A percentile compares a stretch with the other conserved stretches of the same genome.
phyloP scores from a whole-genome alignment of 2,329 filamentous ascomycete genomes.

The Dissoconium aciculare region DNA sequence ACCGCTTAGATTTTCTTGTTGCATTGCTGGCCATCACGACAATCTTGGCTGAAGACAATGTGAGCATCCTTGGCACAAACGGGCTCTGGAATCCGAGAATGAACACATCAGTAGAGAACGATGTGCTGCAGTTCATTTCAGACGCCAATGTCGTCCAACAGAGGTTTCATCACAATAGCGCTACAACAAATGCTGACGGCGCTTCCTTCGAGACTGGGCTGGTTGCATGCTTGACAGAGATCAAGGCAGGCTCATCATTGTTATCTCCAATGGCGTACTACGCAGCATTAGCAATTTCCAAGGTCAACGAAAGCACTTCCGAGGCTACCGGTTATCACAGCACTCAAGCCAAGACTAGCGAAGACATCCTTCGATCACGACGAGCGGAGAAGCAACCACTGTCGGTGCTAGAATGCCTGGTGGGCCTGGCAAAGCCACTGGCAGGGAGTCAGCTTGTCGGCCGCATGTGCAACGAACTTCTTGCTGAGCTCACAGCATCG shows the following conservation, averaged over 20 bases:
- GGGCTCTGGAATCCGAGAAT: conserved; percentile 32
- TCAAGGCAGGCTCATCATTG: neutral
- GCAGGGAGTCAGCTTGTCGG: conserved; percentile 33
- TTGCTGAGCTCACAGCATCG: conserved; percentile 43
- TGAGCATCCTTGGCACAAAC: conserved; percentile 42
- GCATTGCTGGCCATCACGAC: conserved; percentile 38
- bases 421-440: conserved; percentile 35
- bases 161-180: no score
- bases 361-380: conserved; percentile 21
- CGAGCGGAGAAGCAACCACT: conserved; percentile 30
- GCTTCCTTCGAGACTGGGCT: neutral
- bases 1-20: conserved; percentile 29
- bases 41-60: conserved; percentile 45
- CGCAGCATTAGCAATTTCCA: conserved; percentile 26
- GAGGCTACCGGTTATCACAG: conserved; percentile 29
- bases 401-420: conserved; percentile 33
- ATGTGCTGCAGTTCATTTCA: conserved; percentile 38
- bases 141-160: conserved; percentile 34
- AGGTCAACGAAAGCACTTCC: conserved; percentile 25
- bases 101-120: conserved; percentile 33
- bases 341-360: conserved; percentile 23
- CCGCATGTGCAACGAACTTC: conserved; percentile 44
- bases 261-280: conserved; percentile 26
- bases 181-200: neutral
- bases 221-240: neutral